phyloP scores from a whole-genome alignment of 2,329 filamentous ascomycete species.

The Lomentospora prolificans region DNA sequence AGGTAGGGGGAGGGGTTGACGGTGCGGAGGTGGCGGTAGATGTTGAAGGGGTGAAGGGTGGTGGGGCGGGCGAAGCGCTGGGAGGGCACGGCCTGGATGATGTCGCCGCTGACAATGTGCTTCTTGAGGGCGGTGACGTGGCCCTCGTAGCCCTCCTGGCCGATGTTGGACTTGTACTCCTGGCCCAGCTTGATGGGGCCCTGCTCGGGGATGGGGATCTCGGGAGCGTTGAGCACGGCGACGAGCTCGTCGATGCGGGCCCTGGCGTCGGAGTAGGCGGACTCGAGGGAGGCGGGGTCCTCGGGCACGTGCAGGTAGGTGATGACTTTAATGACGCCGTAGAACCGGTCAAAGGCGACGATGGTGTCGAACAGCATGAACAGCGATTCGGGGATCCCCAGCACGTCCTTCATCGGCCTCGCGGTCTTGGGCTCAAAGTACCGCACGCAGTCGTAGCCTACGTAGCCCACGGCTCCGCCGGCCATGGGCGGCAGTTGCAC shows the following conservation, averaged over 20 bases:
- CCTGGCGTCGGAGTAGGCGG: conserved; percentile 57
- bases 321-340: conserved; percentile 83
- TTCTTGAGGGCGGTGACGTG: conserved; percentile 80
- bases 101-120: conserved; percentile 85
- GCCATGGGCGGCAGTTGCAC: conserved; percentile 77
- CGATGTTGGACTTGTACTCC: conserved; percentile 87
- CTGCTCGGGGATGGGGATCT: conserved; percentile 70
- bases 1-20: conserved; percentile 96
- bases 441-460: conserved; percentile 92
- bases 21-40: conserved; percentile 92
- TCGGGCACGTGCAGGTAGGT: conserved; percentile 72
- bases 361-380: conserved; percentile 98
- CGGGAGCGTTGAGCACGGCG: conserved; percentile 59
- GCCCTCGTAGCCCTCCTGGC: conserved; percentile 76
- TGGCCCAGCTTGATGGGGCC: conserved; percentile 61
- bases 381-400: conserved; percentile 82
- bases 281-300: conserved; percentile 41
- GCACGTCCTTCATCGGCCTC: conserved; percentile 75
- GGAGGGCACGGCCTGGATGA: conserved; percentile 94
- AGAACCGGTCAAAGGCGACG: conserved; percentile 90
- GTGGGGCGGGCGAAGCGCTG: conserved; percentile 88
- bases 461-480: conserved; percentile 90
- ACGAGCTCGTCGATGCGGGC: conserved; percentile 57
- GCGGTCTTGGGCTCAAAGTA: conserved; percentile 98
- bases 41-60: conserved; percentile 89